Conservation (phyloP, 2,329 filamentous ascomycete genomes). For the Fusarium multiceps region DNA sequence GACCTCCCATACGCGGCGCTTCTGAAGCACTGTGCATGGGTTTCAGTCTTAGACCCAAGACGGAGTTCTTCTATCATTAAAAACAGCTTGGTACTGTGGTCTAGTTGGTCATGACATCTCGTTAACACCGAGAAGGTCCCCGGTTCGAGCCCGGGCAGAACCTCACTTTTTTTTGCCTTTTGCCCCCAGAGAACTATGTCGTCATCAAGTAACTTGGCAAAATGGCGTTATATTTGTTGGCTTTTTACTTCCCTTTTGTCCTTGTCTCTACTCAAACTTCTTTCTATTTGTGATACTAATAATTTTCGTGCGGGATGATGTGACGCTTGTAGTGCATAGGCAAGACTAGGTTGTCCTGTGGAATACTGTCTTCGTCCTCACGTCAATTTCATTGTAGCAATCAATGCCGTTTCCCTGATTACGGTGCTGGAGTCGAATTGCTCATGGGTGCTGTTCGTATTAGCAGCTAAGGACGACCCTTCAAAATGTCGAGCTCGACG, state of each 20-base stretch:
- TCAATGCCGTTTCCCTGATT: background rate
- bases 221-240: background rate
- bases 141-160: background rate
- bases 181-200: background rate
- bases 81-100: background rate
- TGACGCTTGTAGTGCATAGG: background rate
- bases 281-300: background rate
- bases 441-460: background rate
- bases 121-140: background rate
- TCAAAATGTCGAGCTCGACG: background rate
- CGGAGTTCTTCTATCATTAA: rapidly evolving
- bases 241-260: too few relatives aligned
- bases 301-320: background rate
- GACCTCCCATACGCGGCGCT: background rate
- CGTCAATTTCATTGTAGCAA: background rate
- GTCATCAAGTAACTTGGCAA: rapidly evolving
- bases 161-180: background rate
- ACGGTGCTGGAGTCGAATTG: background rate
- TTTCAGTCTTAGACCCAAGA: rapidly evolving
- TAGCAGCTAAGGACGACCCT: background rate
- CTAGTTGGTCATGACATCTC: background rate
- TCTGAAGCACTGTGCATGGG: background rate
- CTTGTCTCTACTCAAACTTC: background rate
- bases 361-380: background rate
- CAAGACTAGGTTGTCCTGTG: background rate